Conservation (phyloP, 1,284 basidiomycete genomes). For the Ganoderma resinaceum region DNA sequence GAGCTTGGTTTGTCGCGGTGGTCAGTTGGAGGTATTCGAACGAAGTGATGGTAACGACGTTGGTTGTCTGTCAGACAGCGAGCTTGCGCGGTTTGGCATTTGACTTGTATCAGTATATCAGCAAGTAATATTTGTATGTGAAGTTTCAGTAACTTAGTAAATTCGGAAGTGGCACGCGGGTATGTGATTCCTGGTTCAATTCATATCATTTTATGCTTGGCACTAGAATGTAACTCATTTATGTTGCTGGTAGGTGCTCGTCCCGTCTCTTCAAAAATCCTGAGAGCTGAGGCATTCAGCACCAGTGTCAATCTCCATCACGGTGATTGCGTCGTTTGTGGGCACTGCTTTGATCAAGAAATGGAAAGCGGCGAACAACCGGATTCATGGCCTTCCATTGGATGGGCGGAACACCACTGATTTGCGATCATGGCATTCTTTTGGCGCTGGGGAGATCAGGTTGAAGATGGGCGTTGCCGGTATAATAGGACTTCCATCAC, state of each 20-base stretch:
- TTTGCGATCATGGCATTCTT: not conserved
- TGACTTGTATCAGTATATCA: not conserved
- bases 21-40: conserved; percentile 32
- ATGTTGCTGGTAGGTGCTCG: not conserved
- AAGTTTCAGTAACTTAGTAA: not conserved
- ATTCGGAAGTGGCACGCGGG: too few relatives aligned
- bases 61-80: conserved; percentile 50
- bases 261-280: not conserved
- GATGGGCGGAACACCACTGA: not conserved
- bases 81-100: conserved; percentile 45
- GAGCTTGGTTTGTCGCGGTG: conserved; percentile 25
- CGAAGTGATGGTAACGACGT: conserved; percentile 37
- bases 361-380: not conserved
- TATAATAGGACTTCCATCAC: not conserved
- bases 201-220: not conserved
- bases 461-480: not conserved
- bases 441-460: not conserved
- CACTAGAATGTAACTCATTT: not conserved
- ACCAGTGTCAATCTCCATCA: not conserved
- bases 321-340: not conserved
- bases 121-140: not conserved
- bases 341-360: not conserved
- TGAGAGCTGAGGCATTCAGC: not conserved
- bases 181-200: not conserved
- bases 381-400: not conserved